Conservation (phyloP, 176 grass and related monocot species). For the Oropetium thomaeum region DNA sequence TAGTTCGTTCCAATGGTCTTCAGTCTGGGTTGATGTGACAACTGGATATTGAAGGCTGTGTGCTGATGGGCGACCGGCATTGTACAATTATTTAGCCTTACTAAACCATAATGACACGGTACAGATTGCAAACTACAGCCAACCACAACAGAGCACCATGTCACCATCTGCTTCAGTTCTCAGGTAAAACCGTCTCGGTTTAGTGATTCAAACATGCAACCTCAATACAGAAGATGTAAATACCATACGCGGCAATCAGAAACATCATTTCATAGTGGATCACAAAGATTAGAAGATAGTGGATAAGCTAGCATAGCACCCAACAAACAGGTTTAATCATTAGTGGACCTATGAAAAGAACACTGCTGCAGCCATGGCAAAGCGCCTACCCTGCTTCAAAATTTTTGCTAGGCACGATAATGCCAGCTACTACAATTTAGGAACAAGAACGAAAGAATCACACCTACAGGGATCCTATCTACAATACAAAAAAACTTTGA, state of each 20-base stretch:
- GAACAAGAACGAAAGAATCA: constrained; percentile 24
- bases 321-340: not conserved
- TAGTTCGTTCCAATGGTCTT: not conserved
- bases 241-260: not conserved
- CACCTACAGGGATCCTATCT: not conserved
- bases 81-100: not conserved
- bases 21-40: not conserved
- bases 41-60: not conserved
- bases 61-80: not conserved
- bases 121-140: too few species aligned
- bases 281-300: not conserved
- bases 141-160: not conserved
- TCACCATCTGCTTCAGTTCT: not conserved
- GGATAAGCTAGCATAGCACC: not conserved
- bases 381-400: constrained; percentile 23
- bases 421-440: constrained; percentile 8
- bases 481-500: constrained; percentile 13
- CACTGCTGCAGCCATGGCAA: constrained; percentile 15
- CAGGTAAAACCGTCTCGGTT: not conserved
- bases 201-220: not conserved
- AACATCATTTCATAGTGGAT: not conserved
- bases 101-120: not conserved
- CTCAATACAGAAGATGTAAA: not conserved
- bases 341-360: constrained; percentile 36
- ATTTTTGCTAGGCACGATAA: constrained; percentile 22